Base-by-base conservation (phyloP, 305 asterid genomes). In the Salvia sclarea region DNA sequence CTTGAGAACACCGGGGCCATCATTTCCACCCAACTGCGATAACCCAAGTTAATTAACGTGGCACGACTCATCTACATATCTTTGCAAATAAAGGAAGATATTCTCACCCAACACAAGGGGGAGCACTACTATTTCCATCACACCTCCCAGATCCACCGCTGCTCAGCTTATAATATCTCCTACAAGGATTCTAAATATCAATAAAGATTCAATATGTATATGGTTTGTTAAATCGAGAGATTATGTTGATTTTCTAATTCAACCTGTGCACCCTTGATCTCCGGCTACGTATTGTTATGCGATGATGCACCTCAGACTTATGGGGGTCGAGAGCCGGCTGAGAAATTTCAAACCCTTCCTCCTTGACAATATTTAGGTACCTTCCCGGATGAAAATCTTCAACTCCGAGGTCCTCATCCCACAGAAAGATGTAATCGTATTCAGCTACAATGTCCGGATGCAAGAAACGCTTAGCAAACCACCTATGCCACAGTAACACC, bases 1-100 rank as follows among this genome's bases (percentile, higher is more conserved):
- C 80, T 81, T 3, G 99, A 94, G 81, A 94, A 94, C 31, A 91
- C 99, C 0, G 99, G 99, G 71, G 98, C 99, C 99, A 94, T 94
- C 95, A 91, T 87, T 79, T 94, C 99, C 74, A 91, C 98, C 96
- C 96, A 94, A 68, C 98, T 92, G 79, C 71, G 5, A 1, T 28
- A 28, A 28, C 33, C 33, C 33, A 28, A 28, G 3, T 28, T 28
- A 28, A 28, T 28, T 28, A 28, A 28, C 33, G 33, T 1, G 33
- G 5, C 33, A 28, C 5, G 33, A 28, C 3, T 28, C 33, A 28
- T 28, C 33, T 7, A 1, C 11, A 14, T 33, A 0, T 35, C 22
- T 37, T 3, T 6, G 9, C 9, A 53, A 22, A 8, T 22, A 5
- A 48, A 25, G 4, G 8, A 56, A 56, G 18, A 16, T 8, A 9